These are phyloP conservation scores for Magnusiomyces suaveolens DNA, from an alignment of 1,139 yeast genomes.

Conservation along the genomic window DNA sequence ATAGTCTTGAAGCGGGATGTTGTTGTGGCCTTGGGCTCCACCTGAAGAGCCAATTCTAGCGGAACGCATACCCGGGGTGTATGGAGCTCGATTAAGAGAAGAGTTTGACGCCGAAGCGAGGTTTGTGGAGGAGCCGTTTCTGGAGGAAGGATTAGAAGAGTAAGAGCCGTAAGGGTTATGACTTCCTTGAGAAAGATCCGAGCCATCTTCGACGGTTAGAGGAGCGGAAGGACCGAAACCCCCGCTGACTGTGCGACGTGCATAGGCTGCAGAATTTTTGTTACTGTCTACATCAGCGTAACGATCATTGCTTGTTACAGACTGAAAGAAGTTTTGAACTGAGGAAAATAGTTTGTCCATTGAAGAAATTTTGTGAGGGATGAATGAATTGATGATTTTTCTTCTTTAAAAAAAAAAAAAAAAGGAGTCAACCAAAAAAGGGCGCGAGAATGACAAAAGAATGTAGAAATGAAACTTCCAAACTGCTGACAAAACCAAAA, in stretches of 20 bases:
- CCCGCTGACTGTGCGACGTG: slow-evolving; percentile 12
- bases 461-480: too few species aligned
- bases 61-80: slow-evolving; percentile 34
- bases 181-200: not conserved
- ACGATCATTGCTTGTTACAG: slow-evolving; percentile 55
- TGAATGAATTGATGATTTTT: too few species aligned
- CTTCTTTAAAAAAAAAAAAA: too few species aligned
- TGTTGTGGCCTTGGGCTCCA: slow-evolving; percentile 18
- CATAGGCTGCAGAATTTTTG: slow-evolving; percentile 3
- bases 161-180: slow-evolving; percentile 9
- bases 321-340: slow-evolving; percentile 45
- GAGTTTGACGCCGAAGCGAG: slow-evolving; percentile 19
- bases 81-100: slow-evolving; percentile 29
- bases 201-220: slow-evolving; percentile 7
- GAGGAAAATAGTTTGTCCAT: slow-evolving; percentile 30
- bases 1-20: slow-evolving; percentile 42
- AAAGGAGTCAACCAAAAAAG: too few species aligned
- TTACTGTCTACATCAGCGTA: slow-evolving; percentile 38
- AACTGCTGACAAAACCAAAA: too few species aligned
- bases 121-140: slow-evolving; percentile 17
- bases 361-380: too few species aligned
- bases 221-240: slow-evolving; percentile 16
- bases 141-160: slow-evolving; percentile 16
- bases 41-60: slow-evolving; percentile 24
- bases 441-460: too few species aligned